Percentiles rank a stretch among this genome's conserved stretches.
These are phyloP conservation scores for Phyllosticta capitalensis DNA, from an alignment of 2,329 filamentous ascomycete genomes.

Conservation along the genomic window DNA sequence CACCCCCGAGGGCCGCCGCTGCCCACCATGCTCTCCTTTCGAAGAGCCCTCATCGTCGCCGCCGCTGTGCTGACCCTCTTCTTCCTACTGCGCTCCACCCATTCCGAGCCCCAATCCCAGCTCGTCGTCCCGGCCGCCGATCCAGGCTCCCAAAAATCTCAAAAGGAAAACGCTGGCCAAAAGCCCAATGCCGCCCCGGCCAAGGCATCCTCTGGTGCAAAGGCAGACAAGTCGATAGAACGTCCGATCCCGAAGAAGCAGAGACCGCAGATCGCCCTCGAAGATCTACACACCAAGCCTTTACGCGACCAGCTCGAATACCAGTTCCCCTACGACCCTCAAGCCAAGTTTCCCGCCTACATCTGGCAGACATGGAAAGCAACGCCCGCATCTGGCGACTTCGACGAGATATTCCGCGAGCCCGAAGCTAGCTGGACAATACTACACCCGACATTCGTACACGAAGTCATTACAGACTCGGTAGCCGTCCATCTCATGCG, in stretches of 20 bases:
- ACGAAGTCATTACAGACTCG: constrained; percentile 92
- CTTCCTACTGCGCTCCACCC: constrained; percentile 57
- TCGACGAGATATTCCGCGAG: constrained; percentile 63
- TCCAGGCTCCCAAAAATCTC: constrained; percentile 14
- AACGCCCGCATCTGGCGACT: constrained; percentile 66
- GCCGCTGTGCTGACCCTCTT: constrained; percentile 59
- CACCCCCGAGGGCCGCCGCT: not conserved
- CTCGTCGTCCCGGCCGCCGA: constrained; percentile 19
- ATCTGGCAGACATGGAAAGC: constrained; percentile 99
- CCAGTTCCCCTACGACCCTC: constrained; percentile 86
- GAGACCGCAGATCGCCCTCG: constrained; percentile 51
- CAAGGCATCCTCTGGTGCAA: constrained; percentile 10
- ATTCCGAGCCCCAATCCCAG: constrained; percentile 26
- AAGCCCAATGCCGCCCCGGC: not conserved
- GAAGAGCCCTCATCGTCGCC: constrained; percentile 64
- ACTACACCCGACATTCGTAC: constrained; percentile 80
- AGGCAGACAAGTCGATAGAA: constrained; percentile 13
- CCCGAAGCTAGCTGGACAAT: constrained; percentile 85
- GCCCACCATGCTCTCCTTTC: constrained; percentile 63
- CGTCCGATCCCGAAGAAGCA: constrained; percentile 31
- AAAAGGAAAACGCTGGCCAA: not conserved
- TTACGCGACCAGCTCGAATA: constrained; percentile 76
- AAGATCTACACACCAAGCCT: constrained; percentile 62
- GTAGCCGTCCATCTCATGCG: constrained; percentile 72
- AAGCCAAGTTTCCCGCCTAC: constrained; percentile 86